Evolutionary conservation across 805 yeast genomes (phyloP), one percentile per base, ranked within the genome.

Genomic region (Sugiyamaella chiloensis): DNA sequence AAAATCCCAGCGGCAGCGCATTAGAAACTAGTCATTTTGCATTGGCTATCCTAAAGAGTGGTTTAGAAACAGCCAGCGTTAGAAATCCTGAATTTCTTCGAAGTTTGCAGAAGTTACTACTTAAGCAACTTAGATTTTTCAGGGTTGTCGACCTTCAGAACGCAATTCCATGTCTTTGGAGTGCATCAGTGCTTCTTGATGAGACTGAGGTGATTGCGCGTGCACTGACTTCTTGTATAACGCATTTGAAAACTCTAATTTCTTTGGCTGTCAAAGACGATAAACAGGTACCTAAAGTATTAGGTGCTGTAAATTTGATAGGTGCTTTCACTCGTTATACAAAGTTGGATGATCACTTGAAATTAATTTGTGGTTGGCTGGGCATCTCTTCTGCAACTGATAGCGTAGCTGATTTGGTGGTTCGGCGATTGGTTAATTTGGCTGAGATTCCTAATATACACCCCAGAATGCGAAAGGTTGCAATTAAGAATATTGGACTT

Each of bases 261-360:
- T 46, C 54, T 40, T 55, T 62, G 19, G 58, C 41, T 4, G 16
- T 34, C 16, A 14, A 34, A 2, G 24, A 23, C 16, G 17, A 17
- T 12, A 48, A 44, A 9, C 51, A 47, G 26, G 42, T 48, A 19
- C 44, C 41, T 12, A 39, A 37, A 9, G 35, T 50, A n/a, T 43
- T 43, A 19, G 74, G 86, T 50, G 62, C 87, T 4, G 59, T 88
- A 1, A 78, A 76, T 56, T 64, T 88, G 19, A 60, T 86, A 3
- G 90, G 95, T 0, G 75, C 77, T 36, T 79, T 88, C 65, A 95
- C 90, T 0, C 72, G 83, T 40, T 76, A 74, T 53, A 85, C 93
- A 54, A 66, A 77, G n/a, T 73, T 87, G 47, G 85, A 80, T 46
- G 62, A 60, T 4, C 65, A 70, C 41, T 59, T 74, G 12, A 31